These are phyloP conservation scores for Colletotrichum siamense DNA, from an alignment of 2,329 filamentous ascomycete species.

Conservation along the genomic window DNA sequence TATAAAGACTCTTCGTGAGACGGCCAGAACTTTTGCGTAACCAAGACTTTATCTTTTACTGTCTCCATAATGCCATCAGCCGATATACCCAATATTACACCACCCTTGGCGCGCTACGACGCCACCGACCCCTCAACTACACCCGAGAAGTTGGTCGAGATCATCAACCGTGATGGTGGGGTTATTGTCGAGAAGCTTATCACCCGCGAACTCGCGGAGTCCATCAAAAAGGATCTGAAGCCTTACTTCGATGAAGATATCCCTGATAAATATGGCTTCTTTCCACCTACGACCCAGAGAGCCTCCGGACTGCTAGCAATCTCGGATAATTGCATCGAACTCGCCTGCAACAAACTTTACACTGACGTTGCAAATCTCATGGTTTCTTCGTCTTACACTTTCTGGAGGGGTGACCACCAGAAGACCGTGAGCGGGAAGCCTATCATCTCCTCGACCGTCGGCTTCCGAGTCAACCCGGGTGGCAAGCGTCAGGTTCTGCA, in stretches of 20 bases:
- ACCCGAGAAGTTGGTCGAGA: conserved; percentile 24
- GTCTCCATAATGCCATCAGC: neutral
- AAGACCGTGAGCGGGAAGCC: conserved; percentile 39
- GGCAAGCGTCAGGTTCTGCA: conserved; percentile 43
- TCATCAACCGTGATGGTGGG: conserved; percentile 36
- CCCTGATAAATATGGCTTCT: conserved; percentile 42
- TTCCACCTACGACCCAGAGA: conserved; percentile 42
- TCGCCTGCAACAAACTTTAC: conserved; percentile 38
- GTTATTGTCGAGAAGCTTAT: conserved; percentile 42
- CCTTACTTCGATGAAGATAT: conserved; percentile 40
- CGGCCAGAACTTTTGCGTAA: neutral
- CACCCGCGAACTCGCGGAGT: conserved; percentile 31
- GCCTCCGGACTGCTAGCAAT: conserved; percentile 42
- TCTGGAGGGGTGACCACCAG: conserved; percentile 38
- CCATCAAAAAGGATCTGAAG: conserved; percentile 41
- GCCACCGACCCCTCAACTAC: conserved; percentile 26
- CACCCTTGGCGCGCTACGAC: neutral
- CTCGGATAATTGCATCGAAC: conserved; percentile 42
- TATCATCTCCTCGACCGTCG: conserved; percentile 39
- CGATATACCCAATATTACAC: neutral
- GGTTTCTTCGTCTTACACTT: conserved; percentile 39
- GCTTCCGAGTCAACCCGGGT: conserved; percentile 44
- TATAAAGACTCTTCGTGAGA: neutral
- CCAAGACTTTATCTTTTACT: rapidly evolving
- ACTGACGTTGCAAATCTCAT: conserved; percentile 37